phyloP scores from a whole-genome alignment of 2,329 filamentous ascomycete genomes.

The Aspergillus quadrilineatus region DNA sequence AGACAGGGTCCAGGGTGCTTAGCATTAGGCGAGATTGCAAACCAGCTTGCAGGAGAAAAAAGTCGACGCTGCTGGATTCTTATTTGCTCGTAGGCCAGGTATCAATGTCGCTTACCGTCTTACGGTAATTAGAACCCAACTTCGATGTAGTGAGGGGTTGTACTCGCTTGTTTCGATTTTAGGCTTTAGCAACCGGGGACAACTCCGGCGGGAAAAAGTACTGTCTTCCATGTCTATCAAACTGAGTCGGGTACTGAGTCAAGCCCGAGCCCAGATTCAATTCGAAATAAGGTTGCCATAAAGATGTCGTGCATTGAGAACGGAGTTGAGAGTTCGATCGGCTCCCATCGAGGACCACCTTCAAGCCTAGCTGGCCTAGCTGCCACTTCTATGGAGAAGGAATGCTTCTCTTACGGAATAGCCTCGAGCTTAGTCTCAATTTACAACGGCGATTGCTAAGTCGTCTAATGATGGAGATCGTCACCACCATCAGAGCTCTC shows the following conservation, averaged over 20 bases:
- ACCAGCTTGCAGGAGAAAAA: background rate
- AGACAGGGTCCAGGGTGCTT: constrained; percentile 21
- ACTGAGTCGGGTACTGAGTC: background rate
- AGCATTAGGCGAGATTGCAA: constrained; percentile 1
- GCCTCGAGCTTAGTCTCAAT: background rate
- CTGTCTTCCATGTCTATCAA: background rate
- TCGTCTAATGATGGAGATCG: background rate
- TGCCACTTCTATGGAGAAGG: background rate
- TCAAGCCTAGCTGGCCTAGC: background rate
- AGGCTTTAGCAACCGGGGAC: background rate
- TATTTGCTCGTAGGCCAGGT: background rate
- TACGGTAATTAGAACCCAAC: background rate
- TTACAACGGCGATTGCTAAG: constrained; percentile 4
- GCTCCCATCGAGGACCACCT: background rate
- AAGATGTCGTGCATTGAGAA: constrained; percentile 6
- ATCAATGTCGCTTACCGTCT: background rate
- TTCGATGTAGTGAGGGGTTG: background rate
- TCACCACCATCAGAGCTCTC: background rate
- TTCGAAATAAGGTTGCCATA: constrained; percentile 2
- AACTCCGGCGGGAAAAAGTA: background rate
- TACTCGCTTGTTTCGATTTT: background rate
- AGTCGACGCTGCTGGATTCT: background rate
- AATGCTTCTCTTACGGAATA: background rate
- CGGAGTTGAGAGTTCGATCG: constrained; percentile 8
- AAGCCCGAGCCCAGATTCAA: background rate